Conservation (phyloP, 2,329 filamentous ascomycete genomes). For the Cercospora sojina region DNA sequence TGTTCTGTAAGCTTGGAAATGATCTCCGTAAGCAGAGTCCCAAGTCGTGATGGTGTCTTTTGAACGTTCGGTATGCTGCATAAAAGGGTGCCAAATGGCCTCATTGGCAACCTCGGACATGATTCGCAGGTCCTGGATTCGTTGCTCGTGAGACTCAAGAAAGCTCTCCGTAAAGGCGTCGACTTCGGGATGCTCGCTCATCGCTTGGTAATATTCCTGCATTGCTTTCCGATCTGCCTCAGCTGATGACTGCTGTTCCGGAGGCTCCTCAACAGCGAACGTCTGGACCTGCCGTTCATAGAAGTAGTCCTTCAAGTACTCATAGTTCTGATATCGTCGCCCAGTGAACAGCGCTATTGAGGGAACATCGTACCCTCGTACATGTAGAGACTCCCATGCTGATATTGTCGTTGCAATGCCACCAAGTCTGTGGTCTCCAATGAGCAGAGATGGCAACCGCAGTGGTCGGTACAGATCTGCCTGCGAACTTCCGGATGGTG, state of each 20-base stretch:
- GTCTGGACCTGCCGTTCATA: slow-evolving; percentile 57
- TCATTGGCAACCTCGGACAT: slow-evolving; percentile 63
- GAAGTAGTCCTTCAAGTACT: slow-evolving; percentile 69
- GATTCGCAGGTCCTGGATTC: slow-evolving; percentile 59
- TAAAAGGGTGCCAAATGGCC: slow-evolving; percentile 83
- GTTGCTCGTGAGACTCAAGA: slow-evolving; percentile 53
- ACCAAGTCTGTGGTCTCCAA: slow-evolving; percentile 73
- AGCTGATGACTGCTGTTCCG: slow-evolving; percentile 44
- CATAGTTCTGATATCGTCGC: slow-evolving; percentile 64
- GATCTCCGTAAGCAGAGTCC: slow-evolving; percentile 76
- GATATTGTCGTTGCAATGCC: slow-evolving; percentile 80
- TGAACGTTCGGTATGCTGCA: slow-evolving; percentile 68
- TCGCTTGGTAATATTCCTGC: slow-evolving; percentile 61
- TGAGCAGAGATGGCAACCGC: slow-evolving; percentile 68
- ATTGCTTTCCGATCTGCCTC: slow-evolving; percentile 58
- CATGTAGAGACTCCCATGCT: slow-evolving; percentile 71
- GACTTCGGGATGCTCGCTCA: slow-evolving; percentile 44
- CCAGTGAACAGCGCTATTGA: slow-evolving; percentile 69
- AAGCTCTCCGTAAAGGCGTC: slow-evolving; percentile 53
- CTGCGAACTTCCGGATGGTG: slow-evolving; percentile 72
- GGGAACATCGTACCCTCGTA: slow-evolving; percentile 77
- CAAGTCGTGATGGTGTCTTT: slow-evolving; percentile 68
- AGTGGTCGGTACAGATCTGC: slow-evolving; percentile 75
- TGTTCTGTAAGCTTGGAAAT: slow-evolving; percentile 63
- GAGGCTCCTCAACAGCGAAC: slow-evolving; percentile 59